Conservation (phyloP, 345 rosid genomes). For the Syzygium aqueum region DNA sequence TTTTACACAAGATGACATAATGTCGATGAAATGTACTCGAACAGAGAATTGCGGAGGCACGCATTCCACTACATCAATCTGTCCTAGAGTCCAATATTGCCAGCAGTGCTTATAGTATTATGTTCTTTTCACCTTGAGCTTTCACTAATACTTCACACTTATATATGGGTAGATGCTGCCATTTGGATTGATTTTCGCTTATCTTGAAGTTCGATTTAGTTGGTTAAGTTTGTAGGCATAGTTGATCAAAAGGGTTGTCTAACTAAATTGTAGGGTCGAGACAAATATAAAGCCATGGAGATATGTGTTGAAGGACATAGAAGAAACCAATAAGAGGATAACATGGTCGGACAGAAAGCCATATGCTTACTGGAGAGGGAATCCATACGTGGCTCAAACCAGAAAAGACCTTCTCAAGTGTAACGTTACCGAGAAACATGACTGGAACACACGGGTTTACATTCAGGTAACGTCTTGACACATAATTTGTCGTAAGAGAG, state of each 20-base stretch:
- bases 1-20: background rate
- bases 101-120: background rate
- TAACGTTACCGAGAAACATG: conserved; percentile 10
- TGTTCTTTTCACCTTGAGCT: background rate
- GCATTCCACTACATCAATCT: background rate
- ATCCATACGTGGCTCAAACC: conserved; percentile 18
- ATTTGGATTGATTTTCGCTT: background rate
- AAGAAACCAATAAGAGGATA: conserved; percentile 16
- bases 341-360: conserved; percentile 40
- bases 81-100: background rate
- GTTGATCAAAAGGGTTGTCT: background rate
- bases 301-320: conserved; percentile 11
- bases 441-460: conserved; percentile 22
- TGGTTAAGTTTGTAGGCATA: background rate
- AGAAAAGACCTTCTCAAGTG: conserved; percentile 24
- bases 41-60: background rate
- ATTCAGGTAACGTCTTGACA: conserved; percentile 1
- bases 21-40: background rate
- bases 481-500: background rate
- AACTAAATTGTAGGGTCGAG: conserved; percentile 18
- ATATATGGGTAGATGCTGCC: background rate
- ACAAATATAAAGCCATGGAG: conserved; percentile 21
- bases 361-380: conserved; percentile 60
- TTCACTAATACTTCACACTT: background rate
- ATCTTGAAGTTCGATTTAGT: background rate